These are phyloP conservation scores for Scedosporium apiospermum DNA, from an alignment of 2,329 filamentous ascomycete genomes.

Conservation along the genomic window DNA sequence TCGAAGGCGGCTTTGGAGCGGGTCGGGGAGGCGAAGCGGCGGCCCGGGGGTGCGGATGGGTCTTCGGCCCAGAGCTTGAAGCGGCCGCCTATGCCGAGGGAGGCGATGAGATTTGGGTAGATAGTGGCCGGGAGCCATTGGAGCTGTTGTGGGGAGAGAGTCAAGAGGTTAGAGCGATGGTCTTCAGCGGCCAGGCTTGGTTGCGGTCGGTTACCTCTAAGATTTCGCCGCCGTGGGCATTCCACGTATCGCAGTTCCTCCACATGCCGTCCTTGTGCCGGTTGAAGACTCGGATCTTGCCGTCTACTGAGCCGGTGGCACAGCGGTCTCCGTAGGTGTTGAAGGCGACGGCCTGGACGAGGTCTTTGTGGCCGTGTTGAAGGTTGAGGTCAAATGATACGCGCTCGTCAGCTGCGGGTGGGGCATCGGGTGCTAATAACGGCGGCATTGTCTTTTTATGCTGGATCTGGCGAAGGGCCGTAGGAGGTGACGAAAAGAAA, in stretches of 20 bases:
- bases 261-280: slow-evolving; percentile 68
- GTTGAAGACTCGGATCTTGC: slow-evolving; percentile 87
- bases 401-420: slow-evolving; percentile 28
- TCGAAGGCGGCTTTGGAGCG: slow-evolving; percentile 41
- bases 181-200: no score
- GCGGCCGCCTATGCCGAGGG: slow-evolving; percentile 75
- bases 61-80: slow-evolving; percentile 94
- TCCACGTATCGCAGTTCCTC: slow-evolving; percentile 79
- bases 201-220: slow-evolving; percentile 70
- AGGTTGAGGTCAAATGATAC: slow-evolving; percentile 50
- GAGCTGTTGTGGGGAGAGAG: slow-evolving; percentile 43
- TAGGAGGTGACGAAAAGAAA: background rate
- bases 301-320: slow-evolving; percentile 84
- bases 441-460: slow-evolving; percentile 7
- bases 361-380: slow-evolving; percentile 66
- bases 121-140: slow-evolving; percentile 90
- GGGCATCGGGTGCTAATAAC: slow-evolving; percentile 9
- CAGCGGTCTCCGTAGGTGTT: slow-evolving; percentile 89
- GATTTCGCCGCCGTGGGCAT: slow-evolving; percentile 82
- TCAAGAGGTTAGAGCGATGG: slow-evolving; percentile 4
- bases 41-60: slow-evolving; percentile 66
- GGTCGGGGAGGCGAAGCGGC: slow-evolving; percentile 64
- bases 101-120: slow-evolving; percentile 76
- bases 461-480: background rate
- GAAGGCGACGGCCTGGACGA: slow-evolving; percentile 78